phyloP scores from a whole-genome alignment of 2,329 filamentous ascomycete genomes.

The Calonectria crousiana region DNA sequence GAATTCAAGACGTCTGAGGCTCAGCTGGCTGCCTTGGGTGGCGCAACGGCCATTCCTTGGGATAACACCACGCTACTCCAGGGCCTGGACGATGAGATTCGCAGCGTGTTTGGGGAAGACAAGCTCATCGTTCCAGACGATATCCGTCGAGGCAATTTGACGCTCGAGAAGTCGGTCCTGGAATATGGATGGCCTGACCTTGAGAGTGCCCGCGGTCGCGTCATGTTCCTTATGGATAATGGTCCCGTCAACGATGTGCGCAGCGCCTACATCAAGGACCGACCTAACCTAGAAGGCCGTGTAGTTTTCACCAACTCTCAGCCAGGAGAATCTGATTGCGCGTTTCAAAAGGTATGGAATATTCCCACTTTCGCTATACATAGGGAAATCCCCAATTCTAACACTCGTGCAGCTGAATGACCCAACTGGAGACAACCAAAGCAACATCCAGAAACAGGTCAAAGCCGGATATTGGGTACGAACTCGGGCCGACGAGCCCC shows the following conservation, averaged over 20 bases:
- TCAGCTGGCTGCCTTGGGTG: slow-evolving; percentile 49
- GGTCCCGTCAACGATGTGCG: slow-evolving; percentile 54
- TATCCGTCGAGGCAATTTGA: slow-evolving; percentile 53
- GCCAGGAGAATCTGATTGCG: slow-evolving; percentile 58
- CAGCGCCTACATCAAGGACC: slow-evolving; percentile 27
- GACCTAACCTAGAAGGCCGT: slow-evolving; percentile 54
- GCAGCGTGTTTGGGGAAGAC: slow-evolving; percentile 52
- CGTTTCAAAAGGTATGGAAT: slow-evolving; percentile 56
- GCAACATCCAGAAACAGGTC: slow-evolving; percentile 58
- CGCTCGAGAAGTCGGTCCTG: slow-evolving; percentile 61
- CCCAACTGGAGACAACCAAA: slow-evolving; percentile 49
- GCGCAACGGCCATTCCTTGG: slow-evolving; percentile 51
- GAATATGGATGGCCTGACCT: slow-evolving; percentile 62
- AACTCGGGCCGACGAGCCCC: slow-evolving; percentile 59
- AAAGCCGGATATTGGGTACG: slow-evolving; percentile 62
- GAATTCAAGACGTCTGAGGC: slow-evolving; percentile 58
- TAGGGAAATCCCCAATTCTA: neutral
- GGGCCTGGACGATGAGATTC: slow-evolving; percentile 61
- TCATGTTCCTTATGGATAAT: slow-evolving; percentile 66
- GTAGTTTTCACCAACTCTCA: slow-evolving; percentile 62
- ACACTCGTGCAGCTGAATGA: slow-evolving; percentile 54
- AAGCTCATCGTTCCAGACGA: slow-evolving; percentile 62
- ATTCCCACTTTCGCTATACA: neutral
- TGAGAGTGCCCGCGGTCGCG: slow-evolving; percentile 55
- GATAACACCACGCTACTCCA: slow-evolving; percentile 55